Evolutionary conservation across 208 protist genomes (phyloP), one percentile per base, ranked within the genome.

Genomic region (Crithidia acanthocephali): DNA sequence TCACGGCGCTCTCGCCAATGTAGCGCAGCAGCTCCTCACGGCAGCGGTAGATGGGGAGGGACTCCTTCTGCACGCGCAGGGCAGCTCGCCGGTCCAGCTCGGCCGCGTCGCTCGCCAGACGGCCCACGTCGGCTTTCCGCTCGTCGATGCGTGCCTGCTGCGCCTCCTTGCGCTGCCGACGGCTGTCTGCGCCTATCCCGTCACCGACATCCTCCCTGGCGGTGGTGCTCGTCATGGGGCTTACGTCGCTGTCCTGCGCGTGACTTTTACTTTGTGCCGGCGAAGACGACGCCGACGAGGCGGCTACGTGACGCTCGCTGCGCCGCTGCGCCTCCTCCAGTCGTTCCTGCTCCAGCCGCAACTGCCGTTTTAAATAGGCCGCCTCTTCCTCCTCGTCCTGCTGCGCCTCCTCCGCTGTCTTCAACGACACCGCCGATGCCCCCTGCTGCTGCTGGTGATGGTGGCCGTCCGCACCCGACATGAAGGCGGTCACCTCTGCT

Each of bases 1-100:
- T 84, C 53, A 96, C 77, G 44, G 86, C 75, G 66, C 92, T 95
- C 75, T 95, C 87, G 25, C 88, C 84, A 44, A 96, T 85, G 61
- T 77, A 89, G 60, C 84, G 80, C 50, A 97, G 72, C n/a, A 96
- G 80, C 56, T 93, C 88, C 1, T 78, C 68, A 33, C 80, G 76
- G 67, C 85, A 92, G 35, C 51, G 72, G 52, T 80, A 89, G 68
- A 96, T 96, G 32, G 91, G 91, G 11, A 96, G 78, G 15, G 79
- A 80, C 44, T 72, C 77, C 42, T 74, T 74, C 53, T 83, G 72
- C 0, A 58, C 53, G 4, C 75, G 73, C 28, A 92, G 77, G 11
- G 59, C 66, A 20, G 68, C 32, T 10, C 86, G 83, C 16, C 69
- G 83, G 27, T 77, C 68, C 7, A 16, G 51, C 53, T 79, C 70